Evolutionary conservation across 2,329 filamentous ascomycete genomes (phyloP).

Genomic region (Fusarium subglutinans): DNA sequence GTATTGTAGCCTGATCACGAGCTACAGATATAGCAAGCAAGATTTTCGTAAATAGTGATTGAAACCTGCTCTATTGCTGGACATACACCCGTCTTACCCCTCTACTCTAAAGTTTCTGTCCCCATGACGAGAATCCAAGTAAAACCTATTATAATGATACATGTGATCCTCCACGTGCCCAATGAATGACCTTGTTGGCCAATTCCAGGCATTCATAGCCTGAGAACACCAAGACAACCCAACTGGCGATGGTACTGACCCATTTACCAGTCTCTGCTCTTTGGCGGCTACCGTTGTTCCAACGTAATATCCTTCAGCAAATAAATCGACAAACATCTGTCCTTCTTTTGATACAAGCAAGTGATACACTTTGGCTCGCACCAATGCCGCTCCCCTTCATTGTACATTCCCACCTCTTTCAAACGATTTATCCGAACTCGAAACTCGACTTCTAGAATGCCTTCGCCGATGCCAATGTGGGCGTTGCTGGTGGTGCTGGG

Average conservation of each 20-base stretch:
- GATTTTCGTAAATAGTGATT: background rate
- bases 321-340: background rate
- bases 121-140: conserved; percentile 7
- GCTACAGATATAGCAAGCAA: background rate
- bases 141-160: conserved; percentile 29
- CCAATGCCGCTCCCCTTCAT: conserved; percentile 1
- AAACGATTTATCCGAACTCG: conserved; percentile 8
- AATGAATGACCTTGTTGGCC: conserved; percentile 17
- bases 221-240: background rate
- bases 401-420: conserved; percentile 15
- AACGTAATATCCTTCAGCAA: background rate
- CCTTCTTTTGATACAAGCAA: conserved; percentile 11
- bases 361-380: background rate
- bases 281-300: conserved; percentile 2
- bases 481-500: conserved; percentile 40
- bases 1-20: background rate
- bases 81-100: conserved; percentile 23
- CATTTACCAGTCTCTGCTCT: background rate
- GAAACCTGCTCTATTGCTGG: conserved; percentile 26
- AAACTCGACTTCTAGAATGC: conserved; percentile 43
- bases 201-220: background rate
- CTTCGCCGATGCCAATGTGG: conserved; percentile 46
- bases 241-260: background rate
- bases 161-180: conserved; percentile 28
- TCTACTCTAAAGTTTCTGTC: conserved; percentile 20